Percentiles rank a stretch among this genome's conserved stretches.
phyloP scores from a whole-genome alignment of 345 rosid genomes.

The Salix koriyanagi region DNA sequence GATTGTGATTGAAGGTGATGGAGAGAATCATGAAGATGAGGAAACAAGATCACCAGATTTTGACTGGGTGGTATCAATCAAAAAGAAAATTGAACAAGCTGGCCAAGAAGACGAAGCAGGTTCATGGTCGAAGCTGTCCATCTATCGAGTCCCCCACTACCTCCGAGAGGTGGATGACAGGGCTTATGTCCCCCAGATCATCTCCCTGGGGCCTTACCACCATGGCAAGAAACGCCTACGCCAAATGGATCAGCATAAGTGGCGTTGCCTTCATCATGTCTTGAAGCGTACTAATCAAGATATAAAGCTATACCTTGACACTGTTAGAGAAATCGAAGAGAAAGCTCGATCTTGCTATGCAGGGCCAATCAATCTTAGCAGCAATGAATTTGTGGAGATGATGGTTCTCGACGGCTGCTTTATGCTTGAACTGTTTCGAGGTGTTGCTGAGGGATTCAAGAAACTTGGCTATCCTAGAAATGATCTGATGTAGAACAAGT shows the following conservation, averaged over 20 bases:
- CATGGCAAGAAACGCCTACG: slow-evolving; percentile 64
- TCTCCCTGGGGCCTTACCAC: slow-evolving; percentile 81
- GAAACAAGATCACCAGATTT: slow-evolving; percentile 29
- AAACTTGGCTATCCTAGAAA: slow-evolving; percentile 65
- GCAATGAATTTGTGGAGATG: slow-evolving; percentile 79
- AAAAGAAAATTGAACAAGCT: slow-evolving; percentile 60
- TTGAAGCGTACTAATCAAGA: slow-evolving; percentile 56
- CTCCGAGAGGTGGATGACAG: slow-evolving; percentile 65
- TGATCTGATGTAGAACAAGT: too few relatives aligned
- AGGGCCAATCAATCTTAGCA: slow-evolving; percentile 47
- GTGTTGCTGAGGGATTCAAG: slow-evolving; percentile 63
- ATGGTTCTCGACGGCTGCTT: slow-evolving; percentile 87
- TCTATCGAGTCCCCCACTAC: slow-evolving; percentile 55
- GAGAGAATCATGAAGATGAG: slow-evolving; percentile 23
- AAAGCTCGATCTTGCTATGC: slow-evolving; percentile 64
- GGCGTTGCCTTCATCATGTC: slow-evolving; percentile 65
- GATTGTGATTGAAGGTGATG: slow-evolving; percentile 21
- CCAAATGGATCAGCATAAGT: slow-evolving; percentile 76
- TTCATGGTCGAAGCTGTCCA: slow-evolving; percentile 57
- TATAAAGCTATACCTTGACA: slow-evolving; percentile 28
- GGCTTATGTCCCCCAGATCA: slow-evolving; percentile 70
- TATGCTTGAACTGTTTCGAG: slow-evolving; percentile 68
- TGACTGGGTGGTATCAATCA: slow-evolving; percentile 68
- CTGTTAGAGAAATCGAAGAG: slow-evolving; percentile 54
- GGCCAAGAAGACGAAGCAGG: slow-evolving; percentile 51